A percentile compares a stretch with the other conserved stretches of the same genome.
These are phyloP conservation scores for Boletus subcaerulescens DNA, from an alignment of 768 basidiomycete species.

Conservation along the genomic window DNA sequence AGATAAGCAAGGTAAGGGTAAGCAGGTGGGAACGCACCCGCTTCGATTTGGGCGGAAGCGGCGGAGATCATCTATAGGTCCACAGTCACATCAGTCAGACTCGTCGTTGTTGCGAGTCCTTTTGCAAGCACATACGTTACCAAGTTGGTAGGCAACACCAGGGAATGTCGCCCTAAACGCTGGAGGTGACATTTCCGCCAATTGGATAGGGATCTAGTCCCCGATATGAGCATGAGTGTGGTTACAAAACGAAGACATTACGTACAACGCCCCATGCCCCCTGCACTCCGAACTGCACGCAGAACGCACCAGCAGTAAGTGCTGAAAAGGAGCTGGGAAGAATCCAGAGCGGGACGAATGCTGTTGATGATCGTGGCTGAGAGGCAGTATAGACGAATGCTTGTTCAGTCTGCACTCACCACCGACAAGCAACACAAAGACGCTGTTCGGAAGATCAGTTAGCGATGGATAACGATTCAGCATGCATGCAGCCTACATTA, in stretches of 20 bases:
- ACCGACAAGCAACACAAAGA: conserved; percentile 27
- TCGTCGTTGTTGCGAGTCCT: no score
- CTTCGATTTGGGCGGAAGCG: conserved; percentile 79
- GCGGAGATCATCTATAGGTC: conserved; percentile 56
- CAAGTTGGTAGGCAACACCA: conserved; percentile 81
- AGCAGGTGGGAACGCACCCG: conserved; percentile 40
- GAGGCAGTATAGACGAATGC: neutral
- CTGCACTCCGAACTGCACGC: conserved; percentile 83
- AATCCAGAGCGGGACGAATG: conserved; percentile 81
- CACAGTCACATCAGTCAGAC: neutral
- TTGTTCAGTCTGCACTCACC: conserved; percentile 11
- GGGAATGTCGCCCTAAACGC: conserved; percentile 89
- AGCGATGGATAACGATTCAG: neutral
- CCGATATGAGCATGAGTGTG: neutral
- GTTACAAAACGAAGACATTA: neutral
- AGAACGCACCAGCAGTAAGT: conserved; percentile 84
- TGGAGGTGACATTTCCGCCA: conserved; percentile 83
- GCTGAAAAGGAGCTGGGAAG: conserved; percentile 64
- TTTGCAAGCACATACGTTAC: conserved; percentile 44
- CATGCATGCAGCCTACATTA: conserved; percentile 37
- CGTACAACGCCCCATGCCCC: conserved; percentile 87
- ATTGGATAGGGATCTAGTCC: conserved; percentile 63
- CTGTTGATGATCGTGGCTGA: conserved; percentile 14
- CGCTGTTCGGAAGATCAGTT: conserved; percentile 3
- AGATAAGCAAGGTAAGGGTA: neutral